A percentile compares a stretch with the other conserved stretches of the same genome.
phyloP scores from a whole-genome alignment of 202 grass and related monocot species.

The Dendrocalamus latiflorus region DNA sequence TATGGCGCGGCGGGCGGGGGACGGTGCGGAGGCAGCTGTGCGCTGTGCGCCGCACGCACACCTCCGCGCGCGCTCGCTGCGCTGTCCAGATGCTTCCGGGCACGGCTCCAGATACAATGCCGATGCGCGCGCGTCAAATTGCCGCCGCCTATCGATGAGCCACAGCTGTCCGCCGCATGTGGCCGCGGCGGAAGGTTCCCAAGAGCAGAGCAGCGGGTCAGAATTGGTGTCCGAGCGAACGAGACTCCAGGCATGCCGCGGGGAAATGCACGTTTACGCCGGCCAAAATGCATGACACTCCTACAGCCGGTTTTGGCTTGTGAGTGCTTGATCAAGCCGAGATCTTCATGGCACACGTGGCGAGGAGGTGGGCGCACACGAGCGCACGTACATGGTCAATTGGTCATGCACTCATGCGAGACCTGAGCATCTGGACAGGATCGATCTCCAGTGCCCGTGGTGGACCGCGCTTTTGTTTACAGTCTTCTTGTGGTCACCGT shows the following conservation, averaged over 20 bases:
- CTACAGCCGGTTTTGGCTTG: not conserved
- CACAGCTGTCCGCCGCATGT: conserved; percentile 34
- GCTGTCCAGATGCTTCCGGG: conserved; percentile 41
- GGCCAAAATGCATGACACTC: not conserved
- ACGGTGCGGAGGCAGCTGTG: conserved; percentile 19
- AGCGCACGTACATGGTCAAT: not conserved
- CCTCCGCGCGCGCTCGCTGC: conserved; percentile 8
- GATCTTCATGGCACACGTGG: not conserved
- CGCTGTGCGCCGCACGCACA: conserved; percentile 14
- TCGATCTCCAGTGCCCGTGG: not conserved
- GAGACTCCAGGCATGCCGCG: not conserved
- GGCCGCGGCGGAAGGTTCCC: conserved; percentile 29
- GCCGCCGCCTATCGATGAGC: not conserved
- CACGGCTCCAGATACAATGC: conserved; percentile 28
- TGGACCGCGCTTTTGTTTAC: not conserved
- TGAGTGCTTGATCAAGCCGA: not conserved
- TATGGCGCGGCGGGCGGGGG: conserved; percentile 1
- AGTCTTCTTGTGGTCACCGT: not conserved
- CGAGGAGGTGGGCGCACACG: not conserved
- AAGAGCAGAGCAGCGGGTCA: not conserved
- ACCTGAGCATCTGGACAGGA: not conserved
- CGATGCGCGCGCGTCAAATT: not conserved
- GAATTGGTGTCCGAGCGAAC: not conserved
- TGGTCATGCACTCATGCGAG: not conserved
- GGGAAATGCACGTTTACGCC: not conserved